Evolutionary conservation across 305 asterid species (phyloP).

Genomic region (Rubia tinctorum): DNA sequence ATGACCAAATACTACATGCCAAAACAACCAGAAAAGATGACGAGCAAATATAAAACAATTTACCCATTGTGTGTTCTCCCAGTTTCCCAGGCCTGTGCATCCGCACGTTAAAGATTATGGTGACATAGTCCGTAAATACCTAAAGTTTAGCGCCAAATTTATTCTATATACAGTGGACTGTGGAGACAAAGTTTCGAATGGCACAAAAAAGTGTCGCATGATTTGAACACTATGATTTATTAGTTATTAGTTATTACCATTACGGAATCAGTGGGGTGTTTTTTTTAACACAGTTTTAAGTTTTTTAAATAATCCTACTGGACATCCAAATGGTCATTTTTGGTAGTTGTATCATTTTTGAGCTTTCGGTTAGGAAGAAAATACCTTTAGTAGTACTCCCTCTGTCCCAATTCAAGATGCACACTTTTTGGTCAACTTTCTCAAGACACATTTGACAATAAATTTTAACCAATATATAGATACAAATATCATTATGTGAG

Average conservation of each 20-base stretch:
- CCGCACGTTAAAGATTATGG: background rate
- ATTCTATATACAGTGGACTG: background rate
- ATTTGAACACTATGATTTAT: background rate
- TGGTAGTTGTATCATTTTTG: background rate
- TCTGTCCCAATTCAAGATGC: too few relatives aligned
- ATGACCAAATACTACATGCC: background rate
- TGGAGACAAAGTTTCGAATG: background rate
- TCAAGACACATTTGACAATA: too few relatives aligned
- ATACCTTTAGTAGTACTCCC: too few relatives aligned
- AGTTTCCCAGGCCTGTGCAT: background rate
- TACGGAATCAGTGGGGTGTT: background rate
- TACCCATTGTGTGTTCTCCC: background rate
- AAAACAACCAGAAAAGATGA: background rate
- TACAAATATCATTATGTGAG: too few relatives aligned
- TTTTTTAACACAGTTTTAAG: background rate
- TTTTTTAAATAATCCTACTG: background rate
- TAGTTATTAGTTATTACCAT: background rate
- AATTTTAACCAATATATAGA: too few relatives aligned
- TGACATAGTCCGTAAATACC: background rate
- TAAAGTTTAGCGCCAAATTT: background rate
- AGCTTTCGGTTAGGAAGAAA: background rate
- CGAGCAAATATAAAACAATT: background rate
- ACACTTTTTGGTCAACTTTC: too few relatives aligned
- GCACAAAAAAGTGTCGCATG: slow-evolving; percentile 1
- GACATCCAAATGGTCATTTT: background rate